Evolutionary conservation across 805 yeast species (phyloP), one percentile per base, ranked within the genome.

Genomic region (Komagataella mondaviorum): DNA sequence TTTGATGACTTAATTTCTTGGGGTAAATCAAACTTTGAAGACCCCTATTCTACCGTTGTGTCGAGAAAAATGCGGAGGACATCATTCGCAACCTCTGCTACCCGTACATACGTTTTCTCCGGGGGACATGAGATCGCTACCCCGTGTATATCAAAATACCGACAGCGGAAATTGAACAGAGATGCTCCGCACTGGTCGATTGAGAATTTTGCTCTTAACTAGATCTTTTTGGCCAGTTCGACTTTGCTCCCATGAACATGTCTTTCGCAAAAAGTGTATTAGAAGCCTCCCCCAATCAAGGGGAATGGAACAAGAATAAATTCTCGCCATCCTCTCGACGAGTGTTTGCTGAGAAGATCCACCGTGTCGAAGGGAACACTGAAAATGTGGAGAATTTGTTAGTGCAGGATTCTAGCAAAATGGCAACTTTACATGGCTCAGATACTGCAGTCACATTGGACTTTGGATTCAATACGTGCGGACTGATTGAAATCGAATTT

Each of bases 381-480:
- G 46, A 45, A 23, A 23, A 45, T 23, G 51, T 48, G 14, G 47
- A 48, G 7, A 36, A 47, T n/a, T 46, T 52, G 6, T 30, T 30
- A 5, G 45, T 52, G 20, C 50, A 50, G 4, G 20, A 44, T 17
- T 49, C 51, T 6, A 12, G 24, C 5, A 17, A 44, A 7, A 23
- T 30, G 5, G 22, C 53, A 6, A 45, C 30, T 23, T 48, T 52
- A 50, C 48, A 52, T 44, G 51, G 54, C 47, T 48, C 44, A 10
- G 54, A 45, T 44, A 50, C 54, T 12, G 48, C 54, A 4, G 45
- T 52, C 6, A 51, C 52, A 5, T 45, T 52, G 30, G 54, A 52
- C 36, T 52, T 52, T 44, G 52, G 51, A 6, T 50, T 52, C 49
- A 52, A 52, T 36, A 52, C 54, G 6, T 52, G 54, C 49, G 54